Evolutionary conservation across 2,329 filamentous ascomycete genomes (phyloP).

Genomic region (Chaetomiaceae sp.): DNA sequence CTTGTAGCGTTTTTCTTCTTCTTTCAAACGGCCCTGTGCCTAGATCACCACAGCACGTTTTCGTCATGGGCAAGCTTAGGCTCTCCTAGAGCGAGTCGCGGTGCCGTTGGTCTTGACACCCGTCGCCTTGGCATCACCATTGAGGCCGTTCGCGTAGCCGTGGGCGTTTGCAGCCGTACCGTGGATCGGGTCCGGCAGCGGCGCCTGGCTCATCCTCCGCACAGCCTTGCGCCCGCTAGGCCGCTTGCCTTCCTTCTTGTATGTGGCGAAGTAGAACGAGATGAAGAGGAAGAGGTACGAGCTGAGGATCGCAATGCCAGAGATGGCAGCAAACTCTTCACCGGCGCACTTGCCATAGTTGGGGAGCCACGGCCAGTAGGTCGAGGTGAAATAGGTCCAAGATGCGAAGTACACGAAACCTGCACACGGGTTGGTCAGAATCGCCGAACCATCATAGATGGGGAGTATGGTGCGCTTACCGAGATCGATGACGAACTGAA

Average conservation of each 20-base stretch:
- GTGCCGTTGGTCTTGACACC: slow-evolving; percentile 26
- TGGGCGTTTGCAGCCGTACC: slow-evolving; percentile 55
- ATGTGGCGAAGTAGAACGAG: slow-evolving; percentile 96
- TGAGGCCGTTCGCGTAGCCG: slow-evolving; percentile 45
- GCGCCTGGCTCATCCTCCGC: slow-evolving; percentile 60
- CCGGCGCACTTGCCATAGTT: slow-evolving; percentile 84
- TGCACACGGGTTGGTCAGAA: slow-evolving; percentile 33
- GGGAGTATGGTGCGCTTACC: slow-evolving; percentile 52
- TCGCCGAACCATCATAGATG: not conserved
- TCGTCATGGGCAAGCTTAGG: slow-evolving; percentile 12
- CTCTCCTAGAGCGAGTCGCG: slow-evolving; percentile 25
- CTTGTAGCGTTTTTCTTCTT: not conserved
- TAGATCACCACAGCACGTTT: not conserved
- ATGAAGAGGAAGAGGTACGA: slow-evolving; percentile 98
- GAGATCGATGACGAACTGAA: slow-evolving; percentile 94
- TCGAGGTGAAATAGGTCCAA: slow-evolving; percentile 96
- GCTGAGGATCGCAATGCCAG: slow-evolving; percentile 85
- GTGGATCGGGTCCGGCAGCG: slow-evolving; percentile 75
- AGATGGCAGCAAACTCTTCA: slow-evolving; percentile 93
- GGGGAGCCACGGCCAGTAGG: slow-evolving; percentile 81
- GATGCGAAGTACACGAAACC: slow-evolving; percentile 98
- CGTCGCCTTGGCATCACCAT: slow-evolving; percentile 22
- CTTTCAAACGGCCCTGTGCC: not conserved
- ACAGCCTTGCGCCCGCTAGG: slow-evolving; percentile 75
- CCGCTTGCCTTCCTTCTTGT: slow-evolving; percentile 79